Evolutionary conservation across 768 basidiomycete genomes (phyloP).

Genomic region (Hypholoma fasciculare): DNA sequence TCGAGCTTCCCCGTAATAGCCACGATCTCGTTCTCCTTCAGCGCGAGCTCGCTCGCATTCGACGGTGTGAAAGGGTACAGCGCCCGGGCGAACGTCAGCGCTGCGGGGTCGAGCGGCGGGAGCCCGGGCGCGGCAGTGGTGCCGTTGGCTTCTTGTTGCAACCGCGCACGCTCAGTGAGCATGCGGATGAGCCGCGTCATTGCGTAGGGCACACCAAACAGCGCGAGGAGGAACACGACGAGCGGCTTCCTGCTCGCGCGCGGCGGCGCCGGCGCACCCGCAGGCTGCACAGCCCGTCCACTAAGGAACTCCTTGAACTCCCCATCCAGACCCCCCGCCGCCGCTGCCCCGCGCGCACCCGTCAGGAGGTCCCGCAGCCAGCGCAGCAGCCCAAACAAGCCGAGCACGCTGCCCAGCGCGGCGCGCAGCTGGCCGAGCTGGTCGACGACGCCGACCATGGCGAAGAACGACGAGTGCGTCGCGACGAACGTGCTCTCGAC

Average conservation of each 20-base stretch:
- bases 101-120: conserved; percentile 74
- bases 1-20: conserved; percentile 85
- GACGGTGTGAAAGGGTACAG: conserved; percentile 76
- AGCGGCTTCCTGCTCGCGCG: conserved; percentile 88
- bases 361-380: conserved; percentile 77
- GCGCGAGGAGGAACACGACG: conserved; percentile 89
- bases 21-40: conserved; percentile 91
- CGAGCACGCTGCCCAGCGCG: conserved; percentile 91
- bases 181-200: conserved; percentile 89
- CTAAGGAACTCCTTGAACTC: conserved; percentile 81
- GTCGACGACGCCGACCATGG: conserved; percentile 95
- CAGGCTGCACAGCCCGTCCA: conserved; percentile 49
- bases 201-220: conserved; percentile 90
- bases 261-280: conserved; percentile 43
- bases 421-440: conserved; percentile 91
- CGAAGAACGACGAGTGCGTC: conserved; percentile 92
- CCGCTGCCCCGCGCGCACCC: conserved; percentile 26
- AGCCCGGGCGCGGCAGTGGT: conserved; percentile 29
- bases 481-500: conserved; percentile 98
- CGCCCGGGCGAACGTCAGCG: conserved; percentile 82
- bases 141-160: conserved; percentile 40
- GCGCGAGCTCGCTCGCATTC: conserved; percentile 73
- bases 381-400: conserved; percentile 84
- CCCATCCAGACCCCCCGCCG: conserved; percentile 38
- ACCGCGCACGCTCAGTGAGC: conserved; percentile 63